Evolutionary conservation across 2,329 filamentous ascomycete species (phyloP), one percentile per base, ranked within the genome.

Genomic region (Diaporthe vaccinii): DNA sequence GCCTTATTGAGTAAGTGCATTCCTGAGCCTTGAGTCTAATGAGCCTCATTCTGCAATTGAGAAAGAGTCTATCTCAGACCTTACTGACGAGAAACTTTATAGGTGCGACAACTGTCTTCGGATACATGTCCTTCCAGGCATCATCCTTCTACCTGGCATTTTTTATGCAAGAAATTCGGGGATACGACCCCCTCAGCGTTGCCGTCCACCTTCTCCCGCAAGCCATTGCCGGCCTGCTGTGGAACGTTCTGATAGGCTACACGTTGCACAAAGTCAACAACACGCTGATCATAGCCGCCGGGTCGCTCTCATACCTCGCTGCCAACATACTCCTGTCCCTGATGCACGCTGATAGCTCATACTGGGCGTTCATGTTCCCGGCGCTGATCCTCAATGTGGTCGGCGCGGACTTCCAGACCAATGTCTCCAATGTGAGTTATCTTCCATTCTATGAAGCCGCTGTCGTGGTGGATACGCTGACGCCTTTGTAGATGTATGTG

Each of bases 351-450:
- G 85, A 88, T 14, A 87, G 87, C 73, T 87, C 85, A 25, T 94
- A 94, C 80, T 94, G 92, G 92, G 88, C 88, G 0, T 91, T 92
- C 76, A 86, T 89, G 8, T 94, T 94, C 80, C 91, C 92, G 0
- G 87, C 88, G 0, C 82, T 93, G 53, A 82, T 91, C 7, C 82
- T 94, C 36, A 88, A 89, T 31, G 92, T 93, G 1, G 84, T 93
- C 5, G 92, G 92, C 1, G 91, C 91, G 0, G 93, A 94, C 79
- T 89, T 94, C 46, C 89, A 93, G 75, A 94, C 93, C 81, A 93
- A 93, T 76, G 92, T 94, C 31, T 89, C 90, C 4, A 94, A 94
- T 78, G 89, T 91, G 80, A 78, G 88, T 83, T n/a, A 4, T 12
- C 46, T 44, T 72, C n/a, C 57, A 55, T 39, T 28, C 20, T 39